phyloP scores from a whole-genome alignment of 371 early-diverging fungal genomes.

The Quaeritorhiza haematococci region DNA sequence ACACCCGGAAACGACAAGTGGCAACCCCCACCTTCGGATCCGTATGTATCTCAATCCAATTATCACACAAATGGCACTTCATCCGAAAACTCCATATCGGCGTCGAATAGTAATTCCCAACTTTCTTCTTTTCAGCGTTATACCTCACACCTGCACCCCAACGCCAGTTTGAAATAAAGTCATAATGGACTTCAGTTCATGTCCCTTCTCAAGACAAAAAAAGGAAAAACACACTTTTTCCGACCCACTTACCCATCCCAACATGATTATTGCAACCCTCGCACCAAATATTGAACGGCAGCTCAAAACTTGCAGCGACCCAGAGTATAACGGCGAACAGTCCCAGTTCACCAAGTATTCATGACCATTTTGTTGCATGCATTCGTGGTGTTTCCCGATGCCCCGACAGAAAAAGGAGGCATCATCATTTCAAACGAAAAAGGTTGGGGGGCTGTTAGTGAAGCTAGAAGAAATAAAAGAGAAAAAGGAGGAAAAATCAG shows the following conservation, averaged over 20 bases:
- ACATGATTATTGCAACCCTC: constrained; percentile 76
- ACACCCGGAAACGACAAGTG: neutral
- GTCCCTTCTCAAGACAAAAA: neutral
- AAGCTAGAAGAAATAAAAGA: neutral
- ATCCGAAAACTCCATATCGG: constrained; percentile 86
- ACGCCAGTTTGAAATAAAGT: constrained; percentile 2
- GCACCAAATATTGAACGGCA: constrained; percentile 92
- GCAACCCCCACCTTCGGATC: constrained; percentile 75
- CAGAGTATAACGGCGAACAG: too few relatives aligned
- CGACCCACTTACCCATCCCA: constrained; percentile 61
- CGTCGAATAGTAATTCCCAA: constrained; percentile 83
- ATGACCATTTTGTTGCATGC: too few relatives aligned
- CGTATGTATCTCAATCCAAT: constrained; percentile 88
- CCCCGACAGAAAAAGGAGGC: too few relatives aligned
- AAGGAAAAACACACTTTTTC: neutral
- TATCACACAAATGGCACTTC: constrained; percentile 83
- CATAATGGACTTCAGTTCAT: neutral
- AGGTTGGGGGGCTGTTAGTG: neutral
- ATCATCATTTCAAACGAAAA: too few relatives aligned
- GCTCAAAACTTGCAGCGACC: constrained; percentile 82
- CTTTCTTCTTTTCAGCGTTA: constrained; percentile 91
- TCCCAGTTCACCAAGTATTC: too few relatives aligned
- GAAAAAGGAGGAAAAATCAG: neutral
- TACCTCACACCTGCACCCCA: constrained; percentile 68
- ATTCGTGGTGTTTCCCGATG: too few relatives aligned